Percentiles rank a stretch among this genome's conserved stretches.
Conservation (phyloP, 352 stramenopile genomes). For the Phytopythium boreale region DNA sequence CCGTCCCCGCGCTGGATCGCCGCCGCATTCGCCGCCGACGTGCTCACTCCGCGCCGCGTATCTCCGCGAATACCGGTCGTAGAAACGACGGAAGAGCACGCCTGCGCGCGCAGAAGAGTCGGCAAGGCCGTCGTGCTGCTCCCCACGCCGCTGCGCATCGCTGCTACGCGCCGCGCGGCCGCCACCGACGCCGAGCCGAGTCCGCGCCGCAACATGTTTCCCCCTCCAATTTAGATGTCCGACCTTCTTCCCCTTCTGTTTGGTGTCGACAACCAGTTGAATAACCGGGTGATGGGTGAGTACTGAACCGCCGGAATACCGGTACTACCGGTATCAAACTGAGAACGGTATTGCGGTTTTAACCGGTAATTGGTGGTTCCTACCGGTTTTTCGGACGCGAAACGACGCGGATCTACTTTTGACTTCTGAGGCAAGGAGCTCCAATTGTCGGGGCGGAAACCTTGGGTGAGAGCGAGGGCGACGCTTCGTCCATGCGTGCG, state of each 20-base stretch:
- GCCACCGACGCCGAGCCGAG: not conserved
- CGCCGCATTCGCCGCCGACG: not conserved
- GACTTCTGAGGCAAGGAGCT: too few species aligned
- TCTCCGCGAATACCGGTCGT: not conserved
- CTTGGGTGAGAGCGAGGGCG: not conserved
- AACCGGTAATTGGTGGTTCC: not conserved
- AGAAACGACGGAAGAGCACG: not conserved
- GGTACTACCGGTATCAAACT: not conserved
- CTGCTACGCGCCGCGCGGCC: not conserved
- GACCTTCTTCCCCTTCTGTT: not conserved
- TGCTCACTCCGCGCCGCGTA: not conserved
- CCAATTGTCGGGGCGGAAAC: not conserved
- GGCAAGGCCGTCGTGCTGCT: not conserved
- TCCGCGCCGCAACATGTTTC: constrained; percentile 1
- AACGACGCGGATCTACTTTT: not conserved
- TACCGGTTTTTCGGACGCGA: not conserved
- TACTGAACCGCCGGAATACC: not conserved
- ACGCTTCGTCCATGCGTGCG: not conserved
- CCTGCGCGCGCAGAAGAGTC: not conserved
- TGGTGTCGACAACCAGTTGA: not conserved
- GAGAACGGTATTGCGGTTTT: not conserved
- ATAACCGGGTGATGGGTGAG: not conserved
- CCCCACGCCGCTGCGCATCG: not conserved
- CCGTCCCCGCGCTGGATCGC: constrained; percentile 42
- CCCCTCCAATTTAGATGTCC: not conserved